A percentile compares a stretch with the other conserved stretches of the same genome.
Evolutionary conservation across 2,329 filamentous ascomycete species (phyloP).

Genomic region (Hymenoscyphus scutula): DNA sequence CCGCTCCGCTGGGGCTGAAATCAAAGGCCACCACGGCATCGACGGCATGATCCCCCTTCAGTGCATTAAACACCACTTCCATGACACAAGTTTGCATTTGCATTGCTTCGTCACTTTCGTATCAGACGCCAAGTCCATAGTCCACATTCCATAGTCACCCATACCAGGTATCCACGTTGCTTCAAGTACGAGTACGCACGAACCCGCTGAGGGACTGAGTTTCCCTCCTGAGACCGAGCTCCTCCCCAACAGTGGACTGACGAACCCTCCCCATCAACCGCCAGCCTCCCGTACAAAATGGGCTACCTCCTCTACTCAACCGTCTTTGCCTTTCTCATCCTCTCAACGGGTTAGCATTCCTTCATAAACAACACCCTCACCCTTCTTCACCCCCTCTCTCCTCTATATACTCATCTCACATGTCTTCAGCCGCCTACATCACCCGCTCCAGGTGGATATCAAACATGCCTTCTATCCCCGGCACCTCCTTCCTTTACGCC

Average conservation of each 20-base stretch:
- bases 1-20: neutral
- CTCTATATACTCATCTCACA: conserved; percentile 17
- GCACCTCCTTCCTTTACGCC: conserved; percentile 66
- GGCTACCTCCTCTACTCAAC: conserved; percentile 77
- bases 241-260: conserved; percentile 2
- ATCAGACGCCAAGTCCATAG: conserved; percentile 10
- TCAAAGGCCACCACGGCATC: neutral
- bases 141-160: neutral
- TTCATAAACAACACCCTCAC: conserved; percentile 1
- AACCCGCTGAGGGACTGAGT: neutral
- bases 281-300: conserved; percentile 49
- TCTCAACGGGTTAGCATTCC: conserved; percentile 60
- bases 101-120: conserved; percentile 13
- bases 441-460: conserved; percentile 39
- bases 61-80: conserved; percentile 12
- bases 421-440: conserved; percentile 65
- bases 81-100: conserved; percentile 4
- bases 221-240: conserved; percentile 11
- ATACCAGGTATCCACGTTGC: neutral
- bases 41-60: neutral
- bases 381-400: conserved; percentile 13
- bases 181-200: neutral
- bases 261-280: neutral
- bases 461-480: conserved; percentile 57
- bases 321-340: conserved; percentile 67